phyloP scores from a whole-genome alignment of 176 grass and related monocot genomes.

The Rhynchospora pubera region DNA sequence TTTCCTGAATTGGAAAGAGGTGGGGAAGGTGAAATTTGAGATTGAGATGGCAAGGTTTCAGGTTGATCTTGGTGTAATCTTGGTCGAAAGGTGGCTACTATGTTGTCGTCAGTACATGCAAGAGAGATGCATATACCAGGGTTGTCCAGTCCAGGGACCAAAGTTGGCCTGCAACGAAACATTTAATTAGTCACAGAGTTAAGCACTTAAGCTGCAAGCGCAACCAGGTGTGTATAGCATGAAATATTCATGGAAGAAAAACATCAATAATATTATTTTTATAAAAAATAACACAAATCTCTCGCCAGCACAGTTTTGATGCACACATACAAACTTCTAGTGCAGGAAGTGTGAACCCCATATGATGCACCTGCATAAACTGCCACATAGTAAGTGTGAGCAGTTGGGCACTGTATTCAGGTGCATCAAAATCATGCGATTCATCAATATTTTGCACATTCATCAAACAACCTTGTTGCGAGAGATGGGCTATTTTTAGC shows the following conservation, averaged over 20 bases:
- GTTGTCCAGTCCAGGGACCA: conserved; percentile 44
- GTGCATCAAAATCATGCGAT: too few relatives aligned
- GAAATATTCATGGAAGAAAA: conserved; percentile 10
- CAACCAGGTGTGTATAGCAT: not conserved
- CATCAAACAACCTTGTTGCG: too few relatives aligned
- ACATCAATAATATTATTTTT: not conserved
- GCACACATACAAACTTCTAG: too few relatives aligned
- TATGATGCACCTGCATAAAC: too few relatives aligned
- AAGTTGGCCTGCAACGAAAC: conserved; percentile 40
- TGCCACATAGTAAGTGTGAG: too few relatives aligned
- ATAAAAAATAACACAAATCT: too few relatives aligned
- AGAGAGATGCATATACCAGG: conserved; percentile 74
- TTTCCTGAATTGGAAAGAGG: conserved; percentile 39
- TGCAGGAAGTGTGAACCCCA: too few relatives aligned
- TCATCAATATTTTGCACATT: too few relatives aligned
- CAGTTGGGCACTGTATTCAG: too few relatives aligned
- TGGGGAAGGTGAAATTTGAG: conserved; percentile 19
- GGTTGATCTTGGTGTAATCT: conserved; percentile 46
- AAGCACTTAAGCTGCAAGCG: not conserved
- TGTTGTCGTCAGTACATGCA: conserved; percentile 37
- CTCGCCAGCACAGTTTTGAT: too few relatives aligned
- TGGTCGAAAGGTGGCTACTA: conserved; percentile 65
- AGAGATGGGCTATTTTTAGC: too few relatives aligned
- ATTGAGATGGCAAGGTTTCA: conserved; percentile 36
- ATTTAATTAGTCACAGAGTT: not conserved